Evolutionary conservation across 306 rosid species (phyloP), one percentile per base, ranked within the genome.

Genomic region (Hippophae gyantsensis): DNA sequence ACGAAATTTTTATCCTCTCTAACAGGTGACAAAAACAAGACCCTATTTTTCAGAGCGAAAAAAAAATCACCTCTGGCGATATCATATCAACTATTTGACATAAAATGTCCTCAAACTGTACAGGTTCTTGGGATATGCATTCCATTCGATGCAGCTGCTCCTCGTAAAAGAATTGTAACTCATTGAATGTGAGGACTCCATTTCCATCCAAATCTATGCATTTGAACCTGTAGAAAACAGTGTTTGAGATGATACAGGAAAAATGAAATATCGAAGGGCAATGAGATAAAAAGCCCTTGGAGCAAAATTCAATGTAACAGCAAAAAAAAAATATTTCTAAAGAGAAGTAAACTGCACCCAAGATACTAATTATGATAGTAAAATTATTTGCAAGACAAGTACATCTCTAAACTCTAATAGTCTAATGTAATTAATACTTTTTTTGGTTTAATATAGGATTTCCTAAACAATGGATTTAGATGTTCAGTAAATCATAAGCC

Each of bases 61-160:
- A 32, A 25, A 54, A n/a, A 7, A 43, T 54, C 7, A 92, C 98
- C 98, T 88, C 86, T 11, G 95, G 86, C 71, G 74, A 70, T 81
- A 92, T 73, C 98, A 92, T 92, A 79, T 92, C 98, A 71, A 92
- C 82, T 58, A 92, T 85, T 71, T 92, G 98, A 75, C 98, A 92
- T 73, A 88, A 72, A 58, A 92, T 88, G 80, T 92, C 98, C 81
- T 85, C 98, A 38, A 92, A 92, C 61, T 87, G 86, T 67, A 92
- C 96, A 66, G 96, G 95, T 64, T 92, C 98, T 71, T 90, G 98
- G 72, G 87, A 94, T 95, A 90, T 85, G 84, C 98, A 90, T 71
- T 90, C 98, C 98, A 92, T 88, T 67, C 96, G 92, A 71, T 92
- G 98, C 76, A 92, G 78, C 83, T 92, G 98, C 82, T 87, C 98